A percentile compares a stretch with the other conserved stretches of the same genome.
Evolutionary conservation across 176 grass and related monocot species (phyloP).

Genomic region (Aechmea fasciata): DNA sequence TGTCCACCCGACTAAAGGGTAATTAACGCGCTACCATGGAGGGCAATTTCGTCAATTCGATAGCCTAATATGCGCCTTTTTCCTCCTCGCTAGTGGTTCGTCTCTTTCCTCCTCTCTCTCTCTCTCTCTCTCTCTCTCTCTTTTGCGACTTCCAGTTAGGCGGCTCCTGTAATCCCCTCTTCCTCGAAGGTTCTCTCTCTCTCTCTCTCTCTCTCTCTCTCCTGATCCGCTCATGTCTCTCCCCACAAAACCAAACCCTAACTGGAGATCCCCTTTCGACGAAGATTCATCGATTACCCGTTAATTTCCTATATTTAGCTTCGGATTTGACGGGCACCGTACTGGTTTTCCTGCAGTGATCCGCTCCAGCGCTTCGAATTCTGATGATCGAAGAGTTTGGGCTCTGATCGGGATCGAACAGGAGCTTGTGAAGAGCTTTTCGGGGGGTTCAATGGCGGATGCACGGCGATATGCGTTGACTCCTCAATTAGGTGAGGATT

Average conservation of each 20-base stretch:
- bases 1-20: not conserved
- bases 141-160: not conserved
- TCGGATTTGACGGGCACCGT: not conserved
- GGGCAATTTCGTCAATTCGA: not conserved
- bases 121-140: not conserved
- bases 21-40: not conserved
- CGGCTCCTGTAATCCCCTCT: not conserved
- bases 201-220: not conserved
- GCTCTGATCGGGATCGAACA: constrained; percentile 6
- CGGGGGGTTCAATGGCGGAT: constrained; percentile 23
- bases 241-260: not conserved
- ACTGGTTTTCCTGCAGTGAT: not conserved
- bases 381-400: constrained; percentile 19
- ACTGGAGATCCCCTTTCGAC: constrained; percentile 14
- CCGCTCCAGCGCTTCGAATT: constrained; percentile 1
- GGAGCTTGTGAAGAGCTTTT: not conserved
- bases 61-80: not conserved
- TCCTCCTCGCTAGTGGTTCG: not conserved
- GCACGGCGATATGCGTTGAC: constrained; percentile 28
- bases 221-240: not conserved
- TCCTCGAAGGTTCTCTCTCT: constrained; percentile 9
- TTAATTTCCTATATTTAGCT: not conserved
- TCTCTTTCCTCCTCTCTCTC: not conserved
- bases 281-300: constrained; percentile 20
- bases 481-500: constrained; percentile 37